Conservation (phyloP, 225 moss, liverwort and hornwort genomes). For the Neckera pumila region DNA sequence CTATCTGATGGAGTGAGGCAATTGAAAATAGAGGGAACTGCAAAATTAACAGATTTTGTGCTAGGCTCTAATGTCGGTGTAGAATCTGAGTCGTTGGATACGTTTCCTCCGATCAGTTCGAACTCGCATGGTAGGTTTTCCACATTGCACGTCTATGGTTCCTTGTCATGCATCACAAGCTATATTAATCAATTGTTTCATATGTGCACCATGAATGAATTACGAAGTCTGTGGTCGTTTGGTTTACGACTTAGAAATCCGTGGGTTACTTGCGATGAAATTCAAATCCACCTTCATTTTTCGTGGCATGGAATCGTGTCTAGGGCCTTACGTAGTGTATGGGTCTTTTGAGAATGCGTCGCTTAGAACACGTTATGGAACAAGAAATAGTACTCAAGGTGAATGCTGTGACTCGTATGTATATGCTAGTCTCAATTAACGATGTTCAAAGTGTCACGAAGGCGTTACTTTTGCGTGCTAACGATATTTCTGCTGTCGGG, state of each 20-base stretch:
- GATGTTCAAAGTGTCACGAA: not conserved
- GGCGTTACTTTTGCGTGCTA: not conserved
- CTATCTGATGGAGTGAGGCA: slow-evolving; percentile 17
- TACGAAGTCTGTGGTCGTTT: not conserved
- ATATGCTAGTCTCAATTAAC: not conserved
- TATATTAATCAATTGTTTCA: not conserved
- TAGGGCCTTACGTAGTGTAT: not conserved
- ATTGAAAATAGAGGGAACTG: slow-evolving; percentile 6
- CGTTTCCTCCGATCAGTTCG: not conserved
- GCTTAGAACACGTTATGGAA: not conserved
- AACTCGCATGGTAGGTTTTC: slow-evolving; percentile 11
- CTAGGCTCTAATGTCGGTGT: not conserved
- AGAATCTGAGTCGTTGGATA: not conserved
- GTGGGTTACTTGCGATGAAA: not conserved
- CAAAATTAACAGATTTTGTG: slow-evolving; percentile 1
- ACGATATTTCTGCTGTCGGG: not conserved
- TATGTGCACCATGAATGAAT: not conserved
- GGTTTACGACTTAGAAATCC: not conserved
- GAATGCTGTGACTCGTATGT: not conserved
- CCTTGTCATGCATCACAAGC: not conserved
- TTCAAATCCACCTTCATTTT: not conserved
- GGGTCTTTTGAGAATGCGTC: not conserved
- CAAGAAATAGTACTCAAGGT: not conserved
- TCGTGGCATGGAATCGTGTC: not conserved
- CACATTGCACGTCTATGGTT: not conserved